Conservation (phyloP, 805 yeast species). For the Nakazawaea holstii region DNA sequence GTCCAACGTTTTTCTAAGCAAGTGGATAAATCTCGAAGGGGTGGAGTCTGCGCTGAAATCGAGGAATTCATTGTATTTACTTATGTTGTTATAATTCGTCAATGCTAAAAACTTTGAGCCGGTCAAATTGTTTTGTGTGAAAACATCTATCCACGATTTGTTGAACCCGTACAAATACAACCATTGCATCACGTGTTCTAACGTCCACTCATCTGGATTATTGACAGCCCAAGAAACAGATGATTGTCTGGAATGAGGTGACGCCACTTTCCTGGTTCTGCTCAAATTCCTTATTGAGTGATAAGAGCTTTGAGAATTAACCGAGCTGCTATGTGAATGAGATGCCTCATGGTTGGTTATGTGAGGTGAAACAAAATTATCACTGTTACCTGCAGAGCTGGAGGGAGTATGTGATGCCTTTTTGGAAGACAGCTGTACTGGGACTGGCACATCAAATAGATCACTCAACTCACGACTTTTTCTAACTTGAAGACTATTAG, state of each 20-base stretch:
- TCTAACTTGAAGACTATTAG: not conserved
- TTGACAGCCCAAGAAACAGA: slow-evolving; percentile 41
- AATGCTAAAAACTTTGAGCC: slow-evolving; percentile 64
- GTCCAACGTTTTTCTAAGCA: slow-evolving; percentile 39
- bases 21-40: slow-evolving; percentile 52
- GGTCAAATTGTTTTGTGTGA: slow-evolving; percentile 48
- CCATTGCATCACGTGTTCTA: slow-evolving; percentile 65
- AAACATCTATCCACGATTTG: slow-evolving; percentile 65
- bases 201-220: slow-evolving; percentile 64
- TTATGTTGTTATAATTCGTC: slow-evolving; percentile 52
- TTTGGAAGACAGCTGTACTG: not conserved
- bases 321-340: slow-evolving; percentile 9
- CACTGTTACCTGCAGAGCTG: not conserved
- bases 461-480: not conserved
- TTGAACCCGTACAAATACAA: slow-evolving; percentile 64
- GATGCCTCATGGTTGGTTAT: not conserved
- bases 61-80: slow-evolving; percentile 27
- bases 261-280: not conserved
- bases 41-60: slow-evolving; percentile 43
- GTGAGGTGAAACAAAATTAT: not conserved
- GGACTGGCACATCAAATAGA: not conserved
- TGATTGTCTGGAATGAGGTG: slow-evolving; percentile 14
- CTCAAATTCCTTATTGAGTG: not conserved
- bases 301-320: slow-evolving; percentile 1
- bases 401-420: not conserved